A percentile compares a stretch with the other conserved stretches of the same genome.
Evolutionary conservation across 306 rosid species (phyloP).

Genomic region (Corylus americana): DNA sequence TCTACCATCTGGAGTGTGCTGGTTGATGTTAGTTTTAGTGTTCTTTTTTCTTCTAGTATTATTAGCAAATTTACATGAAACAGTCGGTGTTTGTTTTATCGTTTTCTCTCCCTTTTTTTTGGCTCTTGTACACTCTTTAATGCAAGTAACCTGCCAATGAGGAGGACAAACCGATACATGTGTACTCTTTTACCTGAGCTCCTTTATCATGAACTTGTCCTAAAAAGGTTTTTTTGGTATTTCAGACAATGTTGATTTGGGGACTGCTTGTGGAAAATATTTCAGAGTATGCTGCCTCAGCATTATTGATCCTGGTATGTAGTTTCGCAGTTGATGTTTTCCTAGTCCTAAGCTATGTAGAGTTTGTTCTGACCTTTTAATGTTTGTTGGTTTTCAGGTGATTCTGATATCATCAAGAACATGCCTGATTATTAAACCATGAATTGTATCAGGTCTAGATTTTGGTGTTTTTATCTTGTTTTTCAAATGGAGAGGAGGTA

Average conservation of each 20-base stretch:
- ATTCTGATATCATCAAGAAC: slow-evolving; percentile 54
- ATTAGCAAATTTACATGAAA: neutral
- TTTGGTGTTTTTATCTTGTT: slow-evolving; percentile 26
- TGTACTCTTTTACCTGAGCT: neutral
- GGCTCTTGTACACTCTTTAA: neutral
- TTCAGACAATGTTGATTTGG: slow-evolving; percentile 76
- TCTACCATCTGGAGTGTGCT: neutral
- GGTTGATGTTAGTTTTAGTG: neutral
- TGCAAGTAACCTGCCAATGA: too few relatives aligned
- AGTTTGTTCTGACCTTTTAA: neutral
- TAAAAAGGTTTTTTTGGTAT: neutral
- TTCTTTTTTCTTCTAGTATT: neutral
- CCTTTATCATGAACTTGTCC: neutral
- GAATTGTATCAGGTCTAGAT: slow-evolving; percentile 21
- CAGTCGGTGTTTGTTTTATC: neutral
- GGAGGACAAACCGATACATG: neutral
- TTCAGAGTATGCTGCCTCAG: slow-evolving; percentile 89
- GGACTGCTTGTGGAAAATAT: slow-evolving; percentile 84
- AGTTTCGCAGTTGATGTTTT: neutral
- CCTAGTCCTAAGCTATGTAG: neutral
- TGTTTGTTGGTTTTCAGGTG: slow-evolving; percentile 44
- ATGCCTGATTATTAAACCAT: slow-evolving; percentile 41
- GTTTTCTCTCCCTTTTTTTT: neutral
- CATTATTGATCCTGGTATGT: slow-evolving; percentile 75
- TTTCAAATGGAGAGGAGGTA: slow-evolving; percentile 20